A percentile compares a stretch with the other conserved stretches of the same genome.
phyloP scores from a whole-genome alignment of 2,329 filamentous ascomycete species.

The Paramyrothecium roridum region DNA sequence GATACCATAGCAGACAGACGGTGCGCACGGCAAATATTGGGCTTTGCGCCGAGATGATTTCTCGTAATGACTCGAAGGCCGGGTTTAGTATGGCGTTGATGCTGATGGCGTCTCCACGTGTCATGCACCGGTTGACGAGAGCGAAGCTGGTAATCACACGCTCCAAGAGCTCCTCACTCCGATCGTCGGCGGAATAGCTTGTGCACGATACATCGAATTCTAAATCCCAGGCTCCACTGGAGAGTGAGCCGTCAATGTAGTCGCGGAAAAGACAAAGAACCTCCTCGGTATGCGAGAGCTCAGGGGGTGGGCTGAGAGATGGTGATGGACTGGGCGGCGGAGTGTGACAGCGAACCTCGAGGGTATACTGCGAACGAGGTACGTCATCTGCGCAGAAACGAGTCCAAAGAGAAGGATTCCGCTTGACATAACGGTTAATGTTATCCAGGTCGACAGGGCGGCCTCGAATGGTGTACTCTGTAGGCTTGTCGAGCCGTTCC shows the following conservation, averaged over 20 bases:
- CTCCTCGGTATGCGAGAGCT: conserved; percentile 20
- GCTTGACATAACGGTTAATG: conserved; percentile 35
- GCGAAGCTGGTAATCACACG: conserved; percentile 29
- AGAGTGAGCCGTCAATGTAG: conserved; percentile 26
- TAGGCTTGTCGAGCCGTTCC: conserved; percentile 26
- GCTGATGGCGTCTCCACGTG: conserved; percentile 24
- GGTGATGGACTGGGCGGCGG: conserved; percentile 18
- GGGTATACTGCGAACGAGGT: conserved; percentile 24
- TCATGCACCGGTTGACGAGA: conserved; percentile 28
- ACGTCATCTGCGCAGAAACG: conserved; percentile 25
- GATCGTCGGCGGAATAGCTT: conserved; percentile 17
- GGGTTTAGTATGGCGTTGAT: conserved; percentile 26
- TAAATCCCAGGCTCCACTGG: conserved; percentile 21
- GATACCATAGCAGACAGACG: conserved; percentile 31
- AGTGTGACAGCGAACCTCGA: conserved; percentile 28
- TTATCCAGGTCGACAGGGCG: conserved; percentile 35
- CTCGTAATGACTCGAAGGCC: conserved; percentile 30
- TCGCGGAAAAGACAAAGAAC: conserved; percentile 21
- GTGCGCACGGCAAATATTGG: conserved; percentile 28
- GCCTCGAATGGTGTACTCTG: conserved; percentile 34
- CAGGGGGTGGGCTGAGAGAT: conserved; percentile 14
- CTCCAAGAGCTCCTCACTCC: conserved; percentile 31
- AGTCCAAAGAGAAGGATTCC: conserved; percentile 31
- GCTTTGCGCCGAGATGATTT: conserved; percentile 27
- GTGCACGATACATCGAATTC: conserved; percentile 26